These are phyloP conservation scores for Fusarium sp. DNA, from an alignment of 2,329 filamentous ascomycete genomes.

Conservation along the genomic window DNA sequence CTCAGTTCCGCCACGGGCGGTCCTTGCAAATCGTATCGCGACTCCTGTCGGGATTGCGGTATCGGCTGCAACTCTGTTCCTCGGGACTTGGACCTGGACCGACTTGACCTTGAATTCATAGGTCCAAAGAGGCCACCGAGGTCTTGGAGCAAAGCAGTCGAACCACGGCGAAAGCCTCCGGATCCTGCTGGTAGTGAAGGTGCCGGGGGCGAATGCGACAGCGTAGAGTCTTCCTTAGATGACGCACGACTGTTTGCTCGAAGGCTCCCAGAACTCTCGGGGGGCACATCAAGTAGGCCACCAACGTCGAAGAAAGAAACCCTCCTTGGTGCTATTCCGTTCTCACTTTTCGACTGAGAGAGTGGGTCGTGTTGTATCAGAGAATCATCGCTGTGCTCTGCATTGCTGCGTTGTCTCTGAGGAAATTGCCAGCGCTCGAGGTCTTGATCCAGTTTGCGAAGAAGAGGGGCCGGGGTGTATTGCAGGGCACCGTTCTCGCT, in stretches of 20 bases:
- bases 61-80: constrained; percentile 60
- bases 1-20: constrained; percentile 49
- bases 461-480: constrained; percentile 52
- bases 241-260: constrained; percentile 57
- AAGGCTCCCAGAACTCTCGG: constrained; percentile 47
- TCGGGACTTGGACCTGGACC: constrained; percentile 47
- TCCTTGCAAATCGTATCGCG: constrained; percentile 45
- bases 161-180: constrained; percentile 63
- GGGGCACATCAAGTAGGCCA: constrained; percentile 70
- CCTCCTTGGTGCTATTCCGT: constrained; percentile 44
- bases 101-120: constrained; percentile 46
- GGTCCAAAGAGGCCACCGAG: constrained; percentile 64
- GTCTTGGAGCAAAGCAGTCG: constrained; percentile 68
- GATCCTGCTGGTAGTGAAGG: constrained; percentile 58
- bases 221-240: constrained; percentile 52
- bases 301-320: constrained; percentile 90
- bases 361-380: constrained; percentile 52
- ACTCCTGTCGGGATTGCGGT: constrained; percentile 53
- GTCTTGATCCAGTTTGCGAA: constrained; percentile 47
- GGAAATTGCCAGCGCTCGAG: constrained; percentile 62
- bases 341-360: constrained; percentile 41
- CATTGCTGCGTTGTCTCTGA: constrained; percentile 50
- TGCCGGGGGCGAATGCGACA: constrained; percentile 52
- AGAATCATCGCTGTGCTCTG: constrained; percentile 58
- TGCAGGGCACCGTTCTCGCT: constrained; percentile 46